These are phyloP conservation scores for Dactylella cylindrospora DNA, from an alignment of 2,329 filamentous ascomycete genomes.

Conservation along the genomic window DNA sequence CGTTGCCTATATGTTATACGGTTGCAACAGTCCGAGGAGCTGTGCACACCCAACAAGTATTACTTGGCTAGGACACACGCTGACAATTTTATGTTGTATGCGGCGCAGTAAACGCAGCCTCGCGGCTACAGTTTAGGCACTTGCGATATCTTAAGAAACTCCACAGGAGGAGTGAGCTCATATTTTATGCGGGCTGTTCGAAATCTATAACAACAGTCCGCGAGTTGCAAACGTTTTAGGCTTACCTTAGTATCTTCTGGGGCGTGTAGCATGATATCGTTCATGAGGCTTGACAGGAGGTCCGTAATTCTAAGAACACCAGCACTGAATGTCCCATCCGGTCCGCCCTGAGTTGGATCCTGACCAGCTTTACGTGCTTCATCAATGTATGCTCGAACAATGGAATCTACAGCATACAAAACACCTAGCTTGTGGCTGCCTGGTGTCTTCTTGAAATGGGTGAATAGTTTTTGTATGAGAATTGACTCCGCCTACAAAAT, in stretches of 20 bases:
- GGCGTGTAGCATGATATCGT: conserved; percentile 84
- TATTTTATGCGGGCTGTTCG: background rate
- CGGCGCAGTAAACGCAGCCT: conserved; percentile 42
- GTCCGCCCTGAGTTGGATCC: conserved; percentile 73
- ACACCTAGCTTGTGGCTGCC: conserved; percentile 97
- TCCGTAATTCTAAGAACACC: conserved; percentile 96
- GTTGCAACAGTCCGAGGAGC: conserved; percentile 46
- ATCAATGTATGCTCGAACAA: conserved; percentile 98
- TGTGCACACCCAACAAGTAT: conserved; percentile 13
- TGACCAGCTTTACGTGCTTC: conserved; percentile 86
- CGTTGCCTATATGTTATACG: conserved; percentile 43
- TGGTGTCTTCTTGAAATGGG: conserved; percentile 93
- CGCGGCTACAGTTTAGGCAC: conserved; percentile 13
- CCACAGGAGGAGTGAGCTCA: background rate
- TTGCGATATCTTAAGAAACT: conserved; percentile 19
- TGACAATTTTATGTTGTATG: too few species aligned
- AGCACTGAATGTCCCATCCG: conserved; percentile 89
- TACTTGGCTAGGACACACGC: conserved; percentile 3
- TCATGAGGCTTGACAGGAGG: conserved; percentile 89
- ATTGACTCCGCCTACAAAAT: conserved; percentile 78
- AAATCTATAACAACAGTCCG: conserved; percentile 50
- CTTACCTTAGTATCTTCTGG: conserved; percentile 94
- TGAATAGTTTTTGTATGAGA: conserved; percentile 93
- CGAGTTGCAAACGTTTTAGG: conserved; percentile 52
- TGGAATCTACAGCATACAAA: conserved; percentile 99